phyloP scores from a whole-genome alignment of 257 asterid genomes.

The Buddleja alternifolia region DNA sequence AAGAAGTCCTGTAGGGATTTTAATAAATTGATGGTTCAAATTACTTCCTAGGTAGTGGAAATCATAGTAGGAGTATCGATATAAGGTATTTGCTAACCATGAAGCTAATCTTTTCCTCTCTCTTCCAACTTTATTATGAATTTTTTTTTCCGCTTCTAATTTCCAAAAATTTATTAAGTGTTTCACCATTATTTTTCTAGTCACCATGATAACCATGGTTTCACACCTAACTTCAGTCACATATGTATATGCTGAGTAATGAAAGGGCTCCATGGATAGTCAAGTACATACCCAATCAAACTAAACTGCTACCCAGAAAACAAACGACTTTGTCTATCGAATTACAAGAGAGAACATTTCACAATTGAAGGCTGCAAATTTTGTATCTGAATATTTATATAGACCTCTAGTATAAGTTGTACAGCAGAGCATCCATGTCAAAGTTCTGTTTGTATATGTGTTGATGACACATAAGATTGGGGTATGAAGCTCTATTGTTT shows the following conservation, averaged over 20 bases:
- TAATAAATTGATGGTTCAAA: not conserved
- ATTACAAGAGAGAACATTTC: not conserved
- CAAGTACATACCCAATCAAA: not conserved
- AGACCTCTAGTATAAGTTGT: not conserved
- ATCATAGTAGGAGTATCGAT: not conserved
- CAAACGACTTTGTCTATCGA: not conserved
- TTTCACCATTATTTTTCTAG: not conserved
- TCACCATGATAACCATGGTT: not conserved
- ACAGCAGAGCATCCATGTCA: not conserved
- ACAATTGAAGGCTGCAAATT: not conserved
- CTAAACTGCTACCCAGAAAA: not conserved
- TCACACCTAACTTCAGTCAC: not conserved
- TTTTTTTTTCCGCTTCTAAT: not conserved
- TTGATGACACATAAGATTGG: conserved; percentile 6
- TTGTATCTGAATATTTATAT: not conserved
- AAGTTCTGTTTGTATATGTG: not conserved
- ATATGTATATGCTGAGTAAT: not conserved
- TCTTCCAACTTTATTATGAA: not conserved
- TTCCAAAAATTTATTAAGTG: not conserved
- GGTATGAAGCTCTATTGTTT: not conserved
- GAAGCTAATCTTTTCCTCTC: not conserved
- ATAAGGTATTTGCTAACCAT: not conserved
- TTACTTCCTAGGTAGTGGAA: not conserved
- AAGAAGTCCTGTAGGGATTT: not conserved
- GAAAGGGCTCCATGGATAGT: not conserved